Conservation (phyloP, 2,329 filamentous ascomycete genomes). For the Clonostachys sp. region DNA sequence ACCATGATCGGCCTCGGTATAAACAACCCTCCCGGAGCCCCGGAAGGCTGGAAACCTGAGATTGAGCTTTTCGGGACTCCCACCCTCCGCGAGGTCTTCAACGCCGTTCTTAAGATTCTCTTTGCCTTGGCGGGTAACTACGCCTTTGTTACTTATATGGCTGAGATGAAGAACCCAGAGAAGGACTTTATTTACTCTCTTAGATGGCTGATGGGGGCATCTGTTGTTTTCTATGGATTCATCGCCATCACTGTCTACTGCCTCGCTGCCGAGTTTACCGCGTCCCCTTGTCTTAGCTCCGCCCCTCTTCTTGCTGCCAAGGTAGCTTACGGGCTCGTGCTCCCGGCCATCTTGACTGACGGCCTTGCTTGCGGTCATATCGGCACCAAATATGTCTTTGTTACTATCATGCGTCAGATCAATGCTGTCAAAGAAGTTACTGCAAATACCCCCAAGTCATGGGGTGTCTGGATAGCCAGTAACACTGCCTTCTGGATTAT, state of each 20-base stretch:
- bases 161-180: conserved; percentile 22
- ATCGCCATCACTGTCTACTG: conserved; percentile 22
- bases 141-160: conserved; percentile 27
- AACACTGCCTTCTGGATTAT: conserved; percentile 23
- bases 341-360: conserved; percentile 19
- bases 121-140: conserved; percentile 29
- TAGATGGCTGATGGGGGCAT: conserved; percentile 19
- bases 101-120: conserved; percentile 24
- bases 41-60: conserved; percentile 12
- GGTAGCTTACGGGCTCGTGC: conserved; percentile 22
- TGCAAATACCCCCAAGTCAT: conserved; percentile 20
- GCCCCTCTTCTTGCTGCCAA: conserved; percentile 21
- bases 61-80: conserved; percentile 18
- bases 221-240: conserved; percentile 21
- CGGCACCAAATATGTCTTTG: conserved; percentile 24
- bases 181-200: conserved; percentile 21
- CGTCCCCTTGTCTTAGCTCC: conserved; percentile 23
- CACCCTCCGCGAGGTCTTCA: conserved; percentile 21
- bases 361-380: conserved; percentile 23
- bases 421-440: conserved; percentile 24
- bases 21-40: conserved; percentile 17
- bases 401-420: conserved; percentile 17
- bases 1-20: conserved; percentile 27
- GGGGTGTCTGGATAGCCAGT: conserved; percentile 24
- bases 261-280: conserved; percentile 20